Evolutionary conservation across 192 early-diverging fungal species (phyloP).

Genomic region (Phlyctochytrium planicorne): DNA sequence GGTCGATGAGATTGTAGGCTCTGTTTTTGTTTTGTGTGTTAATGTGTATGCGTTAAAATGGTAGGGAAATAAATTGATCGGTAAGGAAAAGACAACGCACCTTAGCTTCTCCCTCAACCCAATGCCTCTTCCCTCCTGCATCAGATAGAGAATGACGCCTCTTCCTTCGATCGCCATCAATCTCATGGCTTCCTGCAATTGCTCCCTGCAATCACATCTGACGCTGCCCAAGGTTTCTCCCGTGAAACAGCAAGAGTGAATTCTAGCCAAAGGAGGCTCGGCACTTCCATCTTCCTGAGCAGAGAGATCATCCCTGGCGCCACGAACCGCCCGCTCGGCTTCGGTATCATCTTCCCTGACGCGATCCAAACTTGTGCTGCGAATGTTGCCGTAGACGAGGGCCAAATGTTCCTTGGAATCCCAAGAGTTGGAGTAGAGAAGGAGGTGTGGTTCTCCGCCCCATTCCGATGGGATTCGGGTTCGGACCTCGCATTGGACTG

Average conservation of each 20-base stretch:
- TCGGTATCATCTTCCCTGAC: constrained; percentile 70
- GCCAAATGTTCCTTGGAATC: constrained; percentile 94
- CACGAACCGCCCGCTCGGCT: constrained; percentile 75
- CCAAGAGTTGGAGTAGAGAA: constrained; percentile 79
- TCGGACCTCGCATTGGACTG: constrained; percentile 34
- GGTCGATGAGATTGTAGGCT: constrained; percentile 96
- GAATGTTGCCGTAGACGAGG: constrained; percentile 72
- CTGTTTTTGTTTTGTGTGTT: constrained; percentile 34
- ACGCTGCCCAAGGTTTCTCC: constrained; percentile 89
- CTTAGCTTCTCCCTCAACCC: constrained; percentile 89
- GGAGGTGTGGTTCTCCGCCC: constrained; percentile 46
- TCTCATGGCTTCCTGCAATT: constrained; percentile 83
- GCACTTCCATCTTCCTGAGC: constrained; percentile 14
- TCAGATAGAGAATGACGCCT: constrained; percentile 93
- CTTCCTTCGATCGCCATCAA: constrained; percentile 78
- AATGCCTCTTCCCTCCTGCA: constrained; percentile 95
- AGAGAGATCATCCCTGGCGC: too few species aligned
- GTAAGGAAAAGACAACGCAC: constrained; percentile 39
- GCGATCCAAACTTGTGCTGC: constrained; percentile 65
- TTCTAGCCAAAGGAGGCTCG: constrained; percentile 74
- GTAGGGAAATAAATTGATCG: background rate
- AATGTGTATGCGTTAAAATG: background rate
- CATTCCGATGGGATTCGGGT: constrained; percentile 42
- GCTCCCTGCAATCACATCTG: constrained; percentile 81
- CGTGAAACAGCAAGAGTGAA: constrained; percentile 97